Percentiles rank a stretch among this genome's conserved stretches.
These are phyloP conservation scores for Hevea brasiliensis DNA, from an alignment of 345 rosid genomes.

Conservation along the genomic window DNA sequence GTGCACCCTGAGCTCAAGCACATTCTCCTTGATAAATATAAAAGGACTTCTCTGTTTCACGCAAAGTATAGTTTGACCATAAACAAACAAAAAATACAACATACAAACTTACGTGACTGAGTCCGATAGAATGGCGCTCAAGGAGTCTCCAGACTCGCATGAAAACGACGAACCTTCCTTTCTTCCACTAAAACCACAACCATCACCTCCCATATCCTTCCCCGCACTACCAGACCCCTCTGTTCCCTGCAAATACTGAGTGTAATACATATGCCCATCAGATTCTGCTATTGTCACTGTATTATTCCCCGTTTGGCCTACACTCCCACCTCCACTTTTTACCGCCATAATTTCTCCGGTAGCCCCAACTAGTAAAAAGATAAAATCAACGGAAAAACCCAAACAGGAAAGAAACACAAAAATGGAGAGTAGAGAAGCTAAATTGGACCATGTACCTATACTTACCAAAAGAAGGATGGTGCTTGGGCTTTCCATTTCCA, in stretches of 20 bases:
- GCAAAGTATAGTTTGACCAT: background rate
- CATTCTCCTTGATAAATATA: too few species aligned
- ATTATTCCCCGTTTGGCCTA: slow-evolving; percentile 36
- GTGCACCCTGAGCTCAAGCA: background rate
- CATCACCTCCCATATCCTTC: slow-evolving; percentile 51
- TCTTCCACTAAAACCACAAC: slow-evolving; percentile 71
- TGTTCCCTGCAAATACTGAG: slow-evolving; percentile 46
- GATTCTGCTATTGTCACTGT: slow-evolving; percentile 50
- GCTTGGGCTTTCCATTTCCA: slow-evolving; percentile 48
- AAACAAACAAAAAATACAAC: background rate
- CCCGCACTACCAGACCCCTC: slow-evolving; percentile 53
- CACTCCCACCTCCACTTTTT: slow-evolving; percentile 42
- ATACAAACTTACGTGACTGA: slow-evolving; percentile 66
- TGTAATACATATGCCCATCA: slow-evolving; percentile 51
- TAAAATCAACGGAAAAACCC: background rate
- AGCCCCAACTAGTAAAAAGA: slow-evolving; percentile 24
- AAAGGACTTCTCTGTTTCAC: too few species aligned
- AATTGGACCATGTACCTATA: background rate
- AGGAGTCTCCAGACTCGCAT: slow-evolving; percentile 61
- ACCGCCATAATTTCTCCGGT: slow-evolving; percentile 42
- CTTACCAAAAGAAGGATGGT: slow-evolving; percentile 32
- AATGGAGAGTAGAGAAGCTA: background rate
- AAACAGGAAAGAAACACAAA: too few species aligned
- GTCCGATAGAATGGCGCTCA: slow-evolving; percentile 71
- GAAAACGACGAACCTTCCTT: slow-evolving; percentile 50